Evolutionary conservation across 768 basidiomycete genomes (phyloP), one percentile per base, ranked within the genome.

Genomic region (Stropharia rugosoannulata): DNA sequence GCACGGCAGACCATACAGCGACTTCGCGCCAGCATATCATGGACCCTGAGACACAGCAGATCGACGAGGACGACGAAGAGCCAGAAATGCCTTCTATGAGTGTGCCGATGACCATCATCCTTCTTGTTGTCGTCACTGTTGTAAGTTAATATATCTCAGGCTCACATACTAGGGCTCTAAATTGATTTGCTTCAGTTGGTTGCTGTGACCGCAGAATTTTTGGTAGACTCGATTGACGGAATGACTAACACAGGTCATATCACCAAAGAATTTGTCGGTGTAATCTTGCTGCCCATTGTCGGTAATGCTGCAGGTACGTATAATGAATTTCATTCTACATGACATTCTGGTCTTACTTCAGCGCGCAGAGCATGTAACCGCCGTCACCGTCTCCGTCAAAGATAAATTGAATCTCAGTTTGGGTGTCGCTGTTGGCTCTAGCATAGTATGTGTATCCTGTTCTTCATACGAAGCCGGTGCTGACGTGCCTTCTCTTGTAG

Each of bases 331-430:
- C 46, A 2, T 22, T 52, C 7, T 56, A 12, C 22, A n/a, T 48
- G 32, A 38, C 18, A 18, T 47, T 22, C 27, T 35, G 27, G 50
- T 40, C 50, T 11, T 44, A 6, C 44, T n/a, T 11, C 57, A 64
- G 8, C 18, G 36, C 18, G 7, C 66, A 75, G 95, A 97, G 66
- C 94, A 95, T 66, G 87, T 87, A 38, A 97, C 93, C 2, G 94
- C 95, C 12, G 92, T 97, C 25, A 88, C 89, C 1, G 94, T 95
- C 6, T 91, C 94, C 0, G 88, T 93, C 56, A 95, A 95, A 71
- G 84, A 88, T 70, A 93, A 95, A 68, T 74, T 97, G 18, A 90
- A 90, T 43, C 80, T 97, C 5, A 91, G 90, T 64, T 76, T 97
- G 53, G 87, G 89, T 22, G 91, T 96, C 18, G 92, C 95, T n/a